A percentile compares a stretch with the other conserved stretches of the same genome.
phyloP scores from a whole-genome alignment of 805 yeast species.

The Pichia occidentalis region DNA sequence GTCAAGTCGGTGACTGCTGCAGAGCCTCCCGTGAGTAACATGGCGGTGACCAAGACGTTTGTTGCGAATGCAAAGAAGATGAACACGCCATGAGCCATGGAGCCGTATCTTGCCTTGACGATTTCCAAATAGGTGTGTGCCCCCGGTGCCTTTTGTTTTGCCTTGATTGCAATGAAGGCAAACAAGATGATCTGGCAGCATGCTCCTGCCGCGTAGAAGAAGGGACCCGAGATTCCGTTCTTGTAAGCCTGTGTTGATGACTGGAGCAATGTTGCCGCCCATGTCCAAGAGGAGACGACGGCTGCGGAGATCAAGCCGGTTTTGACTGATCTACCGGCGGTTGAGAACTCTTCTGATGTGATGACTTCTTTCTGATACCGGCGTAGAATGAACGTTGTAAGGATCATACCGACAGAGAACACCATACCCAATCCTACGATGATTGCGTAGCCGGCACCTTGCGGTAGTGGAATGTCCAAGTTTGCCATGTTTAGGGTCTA shows the following conservation, averaged over 20 bases:
- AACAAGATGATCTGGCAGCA: constrained; percentile 81
- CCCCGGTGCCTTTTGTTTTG: constrained; percentile 82
- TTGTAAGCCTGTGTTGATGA: constrained; percentile 74
- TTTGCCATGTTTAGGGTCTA: constrained; percentile 1
- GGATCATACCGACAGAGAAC: constrained; percentile 66
- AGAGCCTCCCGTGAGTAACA: constrained; percentile 87
- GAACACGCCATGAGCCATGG: constrained; percentile 60
- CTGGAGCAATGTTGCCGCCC: constrained; percentile 76
- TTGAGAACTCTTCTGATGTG: constrained; percentile 89
- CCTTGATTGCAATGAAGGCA: constrained; percentile 81
- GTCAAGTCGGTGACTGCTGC: constrained; percentile 76
- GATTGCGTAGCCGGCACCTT: constrained; percentile 83
- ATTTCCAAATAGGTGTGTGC: constrained; percentile 91
- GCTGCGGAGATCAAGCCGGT: constrained; percentile 84
- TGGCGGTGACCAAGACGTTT: constrained; percentile 84
- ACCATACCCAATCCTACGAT: constrained; percentile 83
- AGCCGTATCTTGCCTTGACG: constrained; percentile 73
- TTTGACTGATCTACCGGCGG: constrained; percentile 86
- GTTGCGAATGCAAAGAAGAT: constrained; percentile 82
- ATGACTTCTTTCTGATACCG: constrained; percentile 81
- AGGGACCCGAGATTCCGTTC: constrained; percentile 76
- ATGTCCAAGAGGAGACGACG: constrained; percentile 91
- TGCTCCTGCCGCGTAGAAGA: constrained; percentile 83
- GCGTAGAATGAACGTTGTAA: constrained; percentile 60
- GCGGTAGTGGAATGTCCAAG: constrained; percentile 32